These are phyloP conservation scores for Houttuynia cordata DNA, from an alignment of 164 flowering plant species.

Conservation along the genomic window DNA sequence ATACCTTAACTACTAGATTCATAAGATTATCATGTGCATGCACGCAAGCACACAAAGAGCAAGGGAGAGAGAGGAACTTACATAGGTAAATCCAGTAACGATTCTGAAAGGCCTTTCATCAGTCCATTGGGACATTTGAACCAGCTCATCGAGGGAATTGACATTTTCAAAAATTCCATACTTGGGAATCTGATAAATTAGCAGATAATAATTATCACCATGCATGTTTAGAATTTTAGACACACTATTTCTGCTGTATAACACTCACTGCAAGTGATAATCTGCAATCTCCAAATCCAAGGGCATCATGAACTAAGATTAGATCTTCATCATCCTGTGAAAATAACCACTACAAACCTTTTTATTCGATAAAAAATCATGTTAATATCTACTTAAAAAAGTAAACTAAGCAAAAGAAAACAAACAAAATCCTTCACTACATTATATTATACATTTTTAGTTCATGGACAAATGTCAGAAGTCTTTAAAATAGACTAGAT, in stretches of 20 bases:
- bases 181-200: slow-evolving; percentile 59
- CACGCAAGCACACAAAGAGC: neutral
- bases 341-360: neutral
- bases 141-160: slow-evolving; percentile 69
- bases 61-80: slow-evolving; percentile 19
- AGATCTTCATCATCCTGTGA: slow-evolving; percentile 71
- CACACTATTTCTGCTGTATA: neutral
- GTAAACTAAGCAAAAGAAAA: too few species aligned
- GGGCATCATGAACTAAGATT: slow-evolving; percentile 80
- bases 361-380: neutral
- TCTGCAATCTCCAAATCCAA: slow-evolving; percentile 82
- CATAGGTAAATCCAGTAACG: slow-evolving; percentile 88
- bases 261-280: slow-evolving; percentile 79
- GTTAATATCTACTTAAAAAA: neutral
- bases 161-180: slow-evolving; percentile 95
- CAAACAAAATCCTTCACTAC: too few species aligned
- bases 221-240: neutral
- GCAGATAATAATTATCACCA: neutral
- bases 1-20: neutral
- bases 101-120: slow-evolving; percentile 79
- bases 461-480: too few species aligned
- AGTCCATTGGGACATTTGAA: slow-evolving; percentile 98
- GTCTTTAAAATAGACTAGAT: too few species aligned
- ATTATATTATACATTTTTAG: too few species aligned
- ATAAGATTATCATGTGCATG: slow-evolving; percentile 1